A percentile compares a stretch with the other conserved stretches of the same genome.
These are phyloP conservation scores for Piromyces finnis DNA, from an alignment of 192 early-diverging fungal genomes.

Conservation along the genomic window DNA sequence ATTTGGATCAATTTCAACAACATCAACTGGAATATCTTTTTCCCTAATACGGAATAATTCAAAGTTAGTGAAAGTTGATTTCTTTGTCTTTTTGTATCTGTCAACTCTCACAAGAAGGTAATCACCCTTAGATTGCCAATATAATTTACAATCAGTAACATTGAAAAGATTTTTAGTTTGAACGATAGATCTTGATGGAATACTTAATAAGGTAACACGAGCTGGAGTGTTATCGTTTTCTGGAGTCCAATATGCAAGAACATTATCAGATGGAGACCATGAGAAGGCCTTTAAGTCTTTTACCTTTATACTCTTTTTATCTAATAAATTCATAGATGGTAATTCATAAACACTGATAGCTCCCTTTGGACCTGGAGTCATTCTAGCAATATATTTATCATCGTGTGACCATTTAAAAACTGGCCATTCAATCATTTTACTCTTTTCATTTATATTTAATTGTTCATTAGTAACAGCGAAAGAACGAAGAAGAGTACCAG, in stretches of 20 bases:
- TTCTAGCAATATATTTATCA: slow-evolving; percentile 86
- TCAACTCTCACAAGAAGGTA: slow-evolving; percentile 87
- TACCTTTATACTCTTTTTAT: slow-evolving; percentile 82
- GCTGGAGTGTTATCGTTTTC: slow-evolving; percentile 90
- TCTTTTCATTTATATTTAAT: slow-evolving; percentile 1
- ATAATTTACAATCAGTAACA: slow-evolving; percentile 70
- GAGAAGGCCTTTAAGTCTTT: slow-evolving; percentile 25
- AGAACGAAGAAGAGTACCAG: slow-evolving; percentile 71
- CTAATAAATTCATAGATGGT: slow-evolving; percentile 79
- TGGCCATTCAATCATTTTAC: slow-evolving; percentile 58
- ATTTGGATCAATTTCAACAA: slow-evolving; percentile 61
- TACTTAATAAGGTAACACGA: slow-evolving; percentile 70
- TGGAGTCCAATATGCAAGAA: slow-evolving; percentile 90
- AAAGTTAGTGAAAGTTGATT: slow-evolving; percentile 66
- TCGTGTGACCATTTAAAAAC: slow-evolving; percentile 93
- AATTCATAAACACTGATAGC: slow-evolving; percentile 78
- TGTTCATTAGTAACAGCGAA: slow-evolving; percentile 38
- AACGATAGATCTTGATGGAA: slow-evolving; percentile 70
- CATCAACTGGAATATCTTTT: slow-evolving; percentile 90
- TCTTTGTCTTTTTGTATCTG: slow-evolving; percentile 79
- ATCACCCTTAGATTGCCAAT: slow-evolving; percentile 80
- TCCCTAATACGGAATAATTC: slow-evolving; percentile 89
- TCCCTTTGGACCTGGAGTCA: slow-evolving; percentile 43
- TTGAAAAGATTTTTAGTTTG: slow-evolving; percentile 97
- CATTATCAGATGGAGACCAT: slow-evolving; percentile 39